Base-by-base conservation (phyloP, 768 basidiomycete species). In the Rhizopogon rudus region DNA sequence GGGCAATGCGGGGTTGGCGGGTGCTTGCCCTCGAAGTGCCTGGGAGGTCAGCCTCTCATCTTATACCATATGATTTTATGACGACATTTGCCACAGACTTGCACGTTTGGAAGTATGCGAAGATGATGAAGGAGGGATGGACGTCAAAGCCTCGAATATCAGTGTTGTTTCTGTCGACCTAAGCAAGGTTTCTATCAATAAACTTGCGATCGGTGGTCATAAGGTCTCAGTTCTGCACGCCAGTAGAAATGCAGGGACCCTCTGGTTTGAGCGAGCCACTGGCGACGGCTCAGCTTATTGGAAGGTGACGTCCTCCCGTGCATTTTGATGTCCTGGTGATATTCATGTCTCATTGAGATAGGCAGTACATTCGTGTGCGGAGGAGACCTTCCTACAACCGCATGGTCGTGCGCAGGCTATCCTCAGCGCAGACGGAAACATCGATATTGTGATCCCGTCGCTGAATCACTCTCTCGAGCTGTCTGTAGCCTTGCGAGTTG, bases 1-100 rank as follows among this genome's bases (percentile, higher is more conserved):
- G 89, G 1, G 74, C 87, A 2, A 66, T 92, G 53, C 76, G 84
- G 63, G 92, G 91, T 2, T 89, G 83, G 75, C 78, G 72, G 49
- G 81, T 95, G 42, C 72, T 81, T 35, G 74, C 76, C 33, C 66
- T 92, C 42, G 60, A 63, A 2, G 68, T 77, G n/a, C 87, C 88
- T 35, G 93, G 93, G 46, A 75, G 87, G 90, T 89, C 54, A 50
- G 80, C 13, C 13, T 14, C 31, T 48, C 5, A 48, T 20, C 17
- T 20, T 25, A 25, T 25, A 25, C 4, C 25, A 25, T 25, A 5
- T 25, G 25, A 25, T 25, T 5, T 7, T 35, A 48, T 13, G 17
- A 14, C 8, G 13, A 22, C 17, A 12, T 31, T 7, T 16, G 9
- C 5, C 20, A 5, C n/a, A 54, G 53, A 10, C 46, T 54, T 14